These are phyloP conservation scores for Cladobotryum mycophilum DNA, from an alignment of 2,329 filamentous ascomycete species.

Conservation along the genomic window DNA sequence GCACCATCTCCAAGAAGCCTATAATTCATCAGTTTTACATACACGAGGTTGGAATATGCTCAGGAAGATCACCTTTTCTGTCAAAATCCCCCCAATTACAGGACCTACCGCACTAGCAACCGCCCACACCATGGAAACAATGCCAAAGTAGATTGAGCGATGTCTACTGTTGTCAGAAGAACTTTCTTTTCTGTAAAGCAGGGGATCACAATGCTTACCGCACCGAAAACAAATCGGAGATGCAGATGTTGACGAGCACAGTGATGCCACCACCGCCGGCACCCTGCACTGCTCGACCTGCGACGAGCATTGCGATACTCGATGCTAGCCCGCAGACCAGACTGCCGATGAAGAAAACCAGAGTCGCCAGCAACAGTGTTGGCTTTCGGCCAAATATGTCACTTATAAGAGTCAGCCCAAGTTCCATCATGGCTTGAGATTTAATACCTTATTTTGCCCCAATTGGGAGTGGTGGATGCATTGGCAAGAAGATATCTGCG, in stretches of 20 bases:
- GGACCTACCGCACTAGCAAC: conserved; percentile 60
- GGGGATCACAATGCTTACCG: conserved; percentile 1
- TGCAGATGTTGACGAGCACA: conserved; percentile 47
- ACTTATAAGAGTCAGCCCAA: conserved; percentile 20
- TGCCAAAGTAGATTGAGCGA: conserved; percentile 48
- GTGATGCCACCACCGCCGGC: conserved; percentile 46
- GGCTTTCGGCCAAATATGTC: too few species aligned
- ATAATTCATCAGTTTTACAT: neutral
- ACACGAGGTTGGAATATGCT: neutral
- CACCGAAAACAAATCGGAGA: conserved; percentile 46
- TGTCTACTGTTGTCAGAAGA: conserved; percentile 5
- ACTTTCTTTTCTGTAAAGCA: too few species aligned
- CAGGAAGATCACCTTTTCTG: too few species aligned
- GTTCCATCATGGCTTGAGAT: conserved; percentile 52
- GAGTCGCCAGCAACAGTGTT: conserved; percentile 25
- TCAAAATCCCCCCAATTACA: conserved; percentile 23
- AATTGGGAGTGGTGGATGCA: conserved; percentile 62
- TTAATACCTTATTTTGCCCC: conserved; percentile 54
- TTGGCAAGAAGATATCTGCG: conserved; percentile 53
- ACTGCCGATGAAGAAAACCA: conserved; percentile 47
- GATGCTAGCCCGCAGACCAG: conserved; percentile 41
- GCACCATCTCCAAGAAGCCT: too few species aligned
- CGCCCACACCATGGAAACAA: conserved; percentile 63
- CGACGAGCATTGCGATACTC: conserved; percentile 35
- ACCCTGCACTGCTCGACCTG: conserved; percentile 43